Evolutionary conservation across 345 rosid genomes (phyloP).

Genomic region (Acer saccharum): DNA sequence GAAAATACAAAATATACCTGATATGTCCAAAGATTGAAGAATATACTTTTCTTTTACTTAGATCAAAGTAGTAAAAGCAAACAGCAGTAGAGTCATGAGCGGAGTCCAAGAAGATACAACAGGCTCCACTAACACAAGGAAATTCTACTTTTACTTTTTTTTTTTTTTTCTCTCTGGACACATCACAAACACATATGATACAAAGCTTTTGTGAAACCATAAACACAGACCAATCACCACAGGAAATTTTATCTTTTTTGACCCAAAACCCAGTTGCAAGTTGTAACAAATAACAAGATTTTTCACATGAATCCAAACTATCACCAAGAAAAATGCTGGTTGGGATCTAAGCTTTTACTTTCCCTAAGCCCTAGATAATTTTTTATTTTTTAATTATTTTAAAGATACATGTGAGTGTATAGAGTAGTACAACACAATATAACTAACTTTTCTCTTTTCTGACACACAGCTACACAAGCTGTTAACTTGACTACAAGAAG

Average conservation of each 20-base stretch:
- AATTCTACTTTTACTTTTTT: slow-evolving; percentile 22
- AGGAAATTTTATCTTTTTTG: slow-evolving; percentile 21
- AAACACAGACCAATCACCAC: slow-evolving; percentile 25
- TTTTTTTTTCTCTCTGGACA: slow-evolving; percentile 8
- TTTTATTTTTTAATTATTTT: not conserved
- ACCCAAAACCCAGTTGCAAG: slow-evolving; percentile 17
- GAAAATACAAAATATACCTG: not conserved
- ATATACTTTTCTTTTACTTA: slow-evolving; percentile 15
- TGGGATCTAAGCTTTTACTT: slow-evolving; percentile 37
- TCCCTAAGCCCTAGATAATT: slow-evolving; percentile 31
- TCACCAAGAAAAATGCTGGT: slow-evolving; percentile 22
- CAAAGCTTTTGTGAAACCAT: slow-evolving; percentile 25
- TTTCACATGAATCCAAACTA: slow-evolving; percentile 16
- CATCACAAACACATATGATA: not conserved
- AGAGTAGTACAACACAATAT: slow-evolving; percentile 6
- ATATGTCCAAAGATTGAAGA: not conserved
- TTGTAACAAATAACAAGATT: slow-evolving; percentile 17
- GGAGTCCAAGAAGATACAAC: slow-evolving; percentile 20
- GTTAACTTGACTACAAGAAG: not conserved
- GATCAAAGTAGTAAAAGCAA: slow-evolving; percentile 12
- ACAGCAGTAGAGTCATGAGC: slow-evolving; percentile 1
- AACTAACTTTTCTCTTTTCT: slow-evolving; percentile 9
- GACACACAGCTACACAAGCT: not conserved
- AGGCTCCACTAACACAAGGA: slow-evolving; percentile 31
- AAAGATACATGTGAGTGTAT: slow-evolving; percentile 7